phyloP scores from a whole-genome alignment of 768 basidiomycete species.

The Leccinum aurantiacum region DNA sequence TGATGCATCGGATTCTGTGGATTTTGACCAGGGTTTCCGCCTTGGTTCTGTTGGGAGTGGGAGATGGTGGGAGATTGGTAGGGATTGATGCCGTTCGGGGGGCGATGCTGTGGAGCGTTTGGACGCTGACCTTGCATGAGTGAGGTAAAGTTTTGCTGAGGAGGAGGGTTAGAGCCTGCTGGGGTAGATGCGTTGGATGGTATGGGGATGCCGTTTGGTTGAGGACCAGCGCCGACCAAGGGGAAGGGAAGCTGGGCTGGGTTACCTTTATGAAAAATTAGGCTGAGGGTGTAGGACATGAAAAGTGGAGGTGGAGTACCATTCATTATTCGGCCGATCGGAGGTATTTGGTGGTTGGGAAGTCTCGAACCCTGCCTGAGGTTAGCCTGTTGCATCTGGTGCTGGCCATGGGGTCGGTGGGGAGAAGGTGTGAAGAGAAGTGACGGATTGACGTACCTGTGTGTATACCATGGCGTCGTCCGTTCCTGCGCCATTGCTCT shows the following conservation, averaged over 20 bases:
- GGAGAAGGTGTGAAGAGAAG: constrained; percentile 4
- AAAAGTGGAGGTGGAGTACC: constrained; percentile 26
- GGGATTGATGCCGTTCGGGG: constrained; percentile 45
- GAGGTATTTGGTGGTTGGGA: constrained; percentile 28
- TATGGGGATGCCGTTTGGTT: constrained; percentile 46
- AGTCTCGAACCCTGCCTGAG: constrained; percentile 35
- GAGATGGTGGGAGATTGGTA: constrained; percentile 69
- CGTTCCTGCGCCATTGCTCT: constrained; percentile 62
- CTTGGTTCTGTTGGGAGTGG: constrained; percentile 53
- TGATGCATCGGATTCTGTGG: constrained; percentile 45
- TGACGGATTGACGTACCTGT: constrained; percentile 46
- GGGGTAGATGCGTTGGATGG: constrained; percentile 24
- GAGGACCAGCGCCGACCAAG: constrained; percentile 36
- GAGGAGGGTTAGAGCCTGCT: constrained; percentile 32
- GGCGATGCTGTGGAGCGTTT: constrained; percentile 39
- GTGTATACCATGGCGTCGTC: constrained; percentile 74
- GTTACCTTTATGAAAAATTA: constrained; percentile 15
- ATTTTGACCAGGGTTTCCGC: constrained; percentile 32
- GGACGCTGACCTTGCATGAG: constrained; percentile 37
- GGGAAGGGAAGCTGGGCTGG: constrained; percentile 25
- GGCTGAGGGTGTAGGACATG: constrained; percentile 17
- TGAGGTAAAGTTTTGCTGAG: constrained; percentile 34
- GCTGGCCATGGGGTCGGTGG: constrained; percentile 28
- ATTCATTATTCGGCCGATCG: constrained; percentile 32
- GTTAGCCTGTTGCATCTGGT: constrained; percentile 36